A percentile compares a stretch with the other conserved stretches of the same genome.
Conservation (phyloP, 306 rosid genomes). For the Cucurbita ficifolia region DNA sequence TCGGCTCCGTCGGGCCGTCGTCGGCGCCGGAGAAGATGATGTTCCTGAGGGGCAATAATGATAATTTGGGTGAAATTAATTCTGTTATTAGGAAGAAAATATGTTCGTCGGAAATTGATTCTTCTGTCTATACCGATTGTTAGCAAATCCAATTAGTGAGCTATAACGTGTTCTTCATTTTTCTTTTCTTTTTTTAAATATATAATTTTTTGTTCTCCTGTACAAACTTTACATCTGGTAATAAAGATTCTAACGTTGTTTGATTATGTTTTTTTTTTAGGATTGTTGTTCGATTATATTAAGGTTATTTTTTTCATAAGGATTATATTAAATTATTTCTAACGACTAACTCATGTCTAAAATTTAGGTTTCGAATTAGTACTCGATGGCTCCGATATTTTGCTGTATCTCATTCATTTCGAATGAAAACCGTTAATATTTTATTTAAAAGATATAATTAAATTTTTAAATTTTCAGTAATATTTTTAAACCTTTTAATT, state of each 20-base stretch:
- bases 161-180: not conserved
- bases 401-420: too few species aligned
- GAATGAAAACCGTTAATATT: too few species aligned
- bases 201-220: not conserved
- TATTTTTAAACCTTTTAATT: too few species aligned
- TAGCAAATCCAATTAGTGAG: constrained; percentile 6
- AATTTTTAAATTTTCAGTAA: too few species aligned
- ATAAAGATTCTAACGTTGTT: not conserved
- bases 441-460: too few species aligned
- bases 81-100: constrained; percentile 34
- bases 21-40: constrained; percentile 22
- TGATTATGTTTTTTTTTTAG: too few species aligned
- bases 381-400: too few species aligned
- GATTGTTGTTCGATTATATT: too few species aligned
- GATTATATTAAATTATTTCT: too few species aligned
- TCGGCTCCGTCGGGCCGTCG: constrained; percentile 13
- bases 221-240: not conserved
- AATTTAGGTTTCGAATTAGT: too few species aligned
- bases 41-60: constrained; percentile 29
- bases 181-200: not conserved
- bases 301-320: too few species aligned
- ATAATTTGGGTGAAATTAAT: constrained; percentile 24
- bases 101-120: constrained; percentile 49
- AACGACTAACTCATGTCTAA: too few species aligned
- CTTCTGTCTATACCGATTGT: constrained; percentile 74